Evolutionary conservation across 345 rosid genomes (phyloP), one percentile per base, ranked within the genome.

Genomic region (Corchorus olitorius): DNA sequence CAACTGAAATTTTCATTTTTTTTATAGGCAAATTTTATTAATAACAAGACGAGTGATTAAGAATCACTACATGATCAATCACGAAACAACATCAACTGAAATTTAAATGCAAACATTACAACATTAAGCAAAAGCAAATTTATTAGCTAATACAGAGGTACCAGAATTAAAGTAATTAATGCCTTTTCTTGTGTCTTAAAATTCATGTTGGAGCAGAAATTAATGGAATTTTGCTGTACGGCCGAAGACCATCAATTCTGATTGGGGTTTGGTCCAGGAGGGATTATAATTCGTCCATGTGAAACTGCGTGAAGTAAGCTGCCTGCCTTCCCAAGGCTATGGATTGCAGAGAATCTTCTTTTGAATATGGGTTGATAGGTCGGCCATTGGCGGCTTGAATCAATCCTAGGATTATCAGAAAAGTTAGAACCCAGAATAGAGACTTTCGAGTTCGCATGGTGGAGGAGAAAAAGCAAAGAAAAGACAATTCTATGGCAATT

Each of bases 241-340:
- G n/a, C 56, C 20, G 17, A 16, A 8, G 12, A 12, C 41, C 35
- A 64, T 84, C 81, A 80, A 34, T 80, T 82, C 66, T 85, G 88
- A 70, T 78, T 82, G 11, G 81, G 86, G 80, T 80, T 83, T 20
- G 88, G 88, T 33, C 86, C 88, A 14, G 74, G 2, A 0, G 84
- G 84, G 16, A 80, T 84, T 3, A 52, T n/a, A n/a, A 80, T 84
- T 3, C 45, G 27, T 35, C 84, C 68, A 52, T 62, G 81, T 37
- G 83, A 78, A 72, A 78, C 82, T 0, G 56, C 11, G n/a, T 73
- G 86, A 0, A 80, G 3, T 1, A 22, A 27, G 9, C 49, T 58
- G 54, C 45, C 65, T 11, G 75, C 56, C 65, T 74, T 77, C 52
- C 66, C 33, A 27, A 56, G 76, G 65, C 55, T 41, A 4, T 5